Conservation (phyloP, 352 stramenopile species). For the Pythium insidiosum region DNA sequence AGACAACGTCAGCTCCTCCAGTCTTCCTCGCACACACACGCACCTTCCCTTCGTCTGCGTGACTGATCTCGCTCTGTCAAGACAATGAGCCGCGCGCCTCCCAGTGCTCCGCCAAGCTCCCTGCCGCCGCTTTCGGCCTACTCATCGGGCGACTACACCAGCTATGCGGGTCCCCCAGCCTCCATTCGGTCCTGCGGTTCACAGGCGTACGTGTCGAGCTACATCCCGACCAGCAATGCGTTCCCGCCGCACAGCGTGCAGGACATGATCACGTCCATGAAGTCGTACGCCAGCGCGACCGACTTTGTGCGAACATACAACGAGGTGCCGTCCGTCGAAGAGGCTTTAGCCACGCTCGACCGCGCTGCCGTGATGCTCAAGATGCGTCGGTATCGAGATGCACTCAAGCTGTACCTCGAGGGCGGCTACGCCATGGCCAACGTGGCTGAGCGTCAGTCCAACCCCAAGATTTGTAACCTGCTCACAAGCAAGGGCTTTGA, state of each 20-base stretch:
- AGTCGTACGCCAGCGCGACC: constrained; percentile 65
- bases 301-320: constrained; percentile 70
- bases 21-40: too few relatives aligned
- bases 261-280: constrained; percentile 72
- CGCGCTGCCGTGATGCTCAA: constrained; percentile 50
- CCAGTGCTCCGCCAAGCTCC: not conserved
- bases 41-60: too few relatives aligned
- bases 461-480: constrained; percentile 82
- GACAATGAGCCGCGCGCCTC: too few relatives aligned
- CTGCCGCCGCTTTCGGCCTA: constrained; percentile 15
- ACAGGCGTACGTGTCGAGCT: constrained; percentile 68
- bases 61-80: too few relatives aligned
- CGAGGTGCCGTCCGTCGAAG: constrained; percentile 68
- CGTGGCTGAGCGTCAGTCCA: constrained; percentile 65
- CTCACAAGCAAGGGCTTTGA: constrained; percentile 82
- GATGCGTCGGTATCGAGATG: constrained; percentile 63
- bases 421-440: constrained; percentile 81
- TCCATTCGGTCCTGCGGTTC: constrained; percentile 72
- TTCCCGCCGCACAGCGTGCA: constrained; percentile 54
- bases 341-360: constrained; percentile 67
- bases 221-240: constrained; percentile 55
- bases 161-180: constrained; percentile 41
- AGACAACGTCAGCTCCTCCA: too few relatives aligned
- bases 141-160: constrained; percentile 51
- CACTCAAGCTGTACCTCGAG: constrained; percentile 77